Percentiles rank a stretch among this genome's conserved stretches.
These are phyloP conservation scores for Sclerospora graminicola DNA, from an alignment of 352 stramenopile genomes.

Conservation along the genomic window DNA sequence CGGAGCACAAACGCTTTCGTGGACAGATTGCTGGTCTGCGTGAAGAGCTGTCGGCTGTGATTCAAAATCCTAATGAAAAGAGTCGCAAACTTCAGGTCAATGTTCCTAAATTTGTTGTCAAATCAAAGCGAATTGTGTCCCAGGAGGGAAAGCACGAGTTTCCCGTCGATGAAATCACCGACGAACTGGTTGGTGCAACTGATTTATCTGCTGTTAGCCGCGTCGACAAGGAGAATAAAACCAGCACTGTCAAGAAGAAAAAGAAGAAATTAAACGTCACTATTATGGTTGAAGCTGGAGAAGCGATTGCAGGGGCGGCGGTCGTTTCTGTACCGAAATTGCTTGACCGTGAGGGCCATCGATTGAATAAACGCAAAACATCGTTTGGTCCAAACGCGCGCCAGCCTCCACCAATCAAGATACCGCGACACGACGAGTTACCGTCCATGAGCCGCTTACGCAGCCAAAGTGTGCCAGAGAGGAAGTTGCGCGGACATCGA, in stretches of 20 bases:
- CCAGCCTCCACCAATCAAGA: constrained; percentile 54
- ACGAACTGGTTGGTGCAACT: constrained; percentile 8
- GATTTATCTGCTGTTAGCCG: not conserved
- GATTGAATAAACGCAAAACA: constrained; percentile 27
- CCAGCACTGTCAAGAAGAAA: constrained; percentile 8
- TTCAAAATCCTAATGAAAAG: constrained; percentile 81
- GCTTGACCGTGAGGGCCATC: not conserved
- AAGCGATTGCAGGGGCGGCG: not conserved
- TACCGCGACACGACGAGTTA: constrained; percentile 35
- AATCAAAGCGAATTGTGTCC: constrained; percentile 4
- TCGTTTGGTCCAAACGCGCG: constrained; percentile 14
- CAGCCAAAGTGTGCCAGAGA: constrained; percentile 37
- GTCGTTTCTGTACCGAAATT: constrained; percentile 1
- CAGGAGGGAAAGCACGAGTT: constrained; percentile 8
- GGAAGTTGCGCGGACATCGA: constrained; percentile 16
- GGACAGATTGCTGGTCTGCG: constrained; percentile 47
- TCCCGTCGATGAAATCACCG: constrained; percentile 6
- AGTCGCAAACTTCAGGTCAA: constrained; percentile 66
- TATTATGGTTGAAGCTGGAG: constrained; percentile 2
- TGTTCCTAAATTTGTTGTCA: constrained; percentile 25
- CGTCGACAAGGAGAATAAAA: not conserved
- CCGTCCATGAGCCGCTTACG: constrained; percentile 23
- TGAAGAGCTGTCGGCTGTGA: constrained; percentile 62
- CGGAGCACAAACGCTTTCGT: constrained; percentile 55
- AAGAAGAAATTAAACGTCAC: constrained; percentile 8